Conservation (phyloP, 108 stramenopile genomes). For the Nitzschia palea region DNA sequence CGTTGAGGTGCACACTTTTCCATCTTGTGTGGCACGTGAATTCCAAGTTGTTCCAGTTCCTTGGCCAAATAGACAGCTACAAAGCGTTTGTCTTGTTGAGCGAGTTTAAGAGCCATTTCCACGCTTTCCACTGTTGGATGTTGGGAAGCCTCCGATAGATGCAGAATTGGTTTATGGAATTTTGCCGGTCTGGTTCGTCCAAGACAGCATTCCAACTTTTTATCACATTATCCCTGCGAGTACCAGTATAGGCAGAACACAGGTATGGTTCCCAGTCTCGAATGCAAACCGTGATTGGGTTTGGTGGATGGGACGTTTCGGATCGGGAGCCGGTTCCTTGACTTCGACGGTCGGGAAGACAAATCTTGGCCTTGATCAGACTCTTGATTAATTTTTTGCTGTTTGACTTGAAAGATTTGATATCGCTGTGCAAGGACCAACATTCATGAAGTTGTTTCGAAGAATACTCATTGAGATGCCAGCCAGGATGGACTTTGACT, state of each 20-base stretch:
- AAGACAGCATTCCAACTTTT: constrained; percentile 1
- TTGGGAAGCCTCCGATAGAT: background rate
- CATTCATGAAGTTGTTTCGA: background rate
- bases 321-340: background rate
- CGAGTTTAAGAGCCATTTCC: background rate
- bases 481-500: background rate
- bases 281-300: background rate
- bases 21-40: no score
- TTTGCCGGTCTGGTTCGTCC: background rate
- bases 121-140: background rate
- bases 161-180: background rate
- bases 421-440: background rate
- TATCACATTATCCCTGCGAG: background rate
- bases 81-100: background rate
- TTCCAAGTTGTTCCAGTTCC: background rate
- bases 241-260: background rate
- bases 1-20: no score
- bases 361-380: background rate
- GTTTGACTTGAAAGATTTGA: background rate
- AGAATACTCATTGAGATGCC: background rate
- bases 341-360: background rate
- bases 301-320: background rate
- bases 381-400: background rate
- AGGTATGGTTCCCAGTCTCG: background rate
- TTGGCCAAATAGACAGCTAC: background rate